Conservation (phyloP, 352 stramenopile genomes). For the Pythium monospermum region DNA sequence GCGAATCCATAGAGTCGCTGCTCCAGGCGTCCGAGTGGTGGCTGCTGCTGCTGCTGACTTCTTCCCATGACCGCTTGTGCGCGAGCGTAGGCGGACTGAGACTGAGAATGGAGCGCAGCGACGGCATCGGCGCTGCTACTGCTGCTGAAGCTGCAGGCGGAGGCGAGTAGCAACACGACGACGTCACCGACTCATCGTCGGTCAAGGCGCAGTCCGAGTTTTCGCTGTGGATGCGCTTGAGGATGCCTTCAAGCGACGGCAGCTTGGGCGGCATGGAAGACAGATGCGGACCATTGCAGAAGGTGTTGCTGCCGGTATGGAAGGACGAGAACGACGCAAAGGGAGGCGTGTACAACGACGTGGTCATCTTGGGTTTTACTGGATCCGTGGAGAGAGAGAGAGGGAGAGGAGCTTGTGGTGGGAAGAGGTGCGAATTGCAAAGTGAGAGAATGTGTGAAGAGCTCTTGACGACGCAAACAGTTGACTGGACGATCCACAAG, state of each 20-base stretch:
- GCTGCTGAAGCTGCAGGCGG: too few species aligned
- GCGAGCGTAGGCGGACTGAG: conserved; percentile 40
- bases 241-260: conserved; percentile 55
- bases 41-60: conserved; percentile 5
- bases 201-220: conserved; percentile 11
- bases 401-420: neutral
- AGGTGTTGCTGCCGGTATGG: neutral
- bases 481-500: too few species aligned
- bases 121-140: conserved; percentile 39
- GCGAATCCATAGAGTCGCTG: conserved; percentile 15
- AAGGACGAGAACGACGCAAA: conserved; percentile 9
- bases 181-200: conserved; percentile 15
- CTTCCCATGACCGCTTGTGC: conserved; percentile 12
- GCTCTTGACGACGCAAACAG: too few species aligned
- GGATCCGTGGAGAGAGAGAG: neutral
- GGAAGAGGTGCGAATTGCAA: neutral
- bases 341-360: neutral
- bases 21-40: conserved; percentile 18
- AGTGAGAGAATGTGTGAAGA: too few species aligned
- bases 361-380: neutral
- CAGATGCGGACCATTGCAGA: conserved; percentile 3
- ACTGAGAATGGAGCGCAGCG: conserved; percentile 52
- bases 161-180: conserved; percentile 7
- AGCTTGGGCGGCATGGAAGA: conserved; percentile 33
- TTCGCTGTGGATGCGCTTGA: conserved; percentile 56